Conservation (phyloP, 305 asterid species). For the Fraxinus angustifolia region DNA sequence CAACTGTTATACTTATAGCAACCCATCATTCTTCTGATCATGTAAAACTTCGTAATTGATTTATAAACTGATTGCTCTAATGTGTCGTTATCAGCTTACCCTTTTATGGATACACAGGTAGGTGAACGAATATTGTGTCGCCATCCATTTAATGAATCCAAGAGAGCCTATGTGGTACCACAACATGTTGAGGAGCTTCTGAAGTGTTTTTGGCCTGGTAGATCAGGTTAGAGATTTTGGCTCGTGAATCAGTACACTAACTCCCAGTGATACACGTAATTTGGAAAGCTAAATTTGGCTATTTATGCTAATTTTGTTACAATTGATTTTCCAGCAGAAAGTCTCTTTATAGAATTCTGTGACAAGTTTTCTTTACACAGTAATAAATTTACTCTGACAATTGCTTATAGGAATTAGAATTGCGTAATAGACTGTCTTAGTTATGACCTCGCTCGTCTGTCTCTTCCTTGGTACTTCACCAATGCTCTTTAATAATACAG, state of each 20-base stretch:
- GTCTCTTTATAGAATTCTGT: not conserved
- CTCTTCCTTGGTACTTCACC: not conserved
- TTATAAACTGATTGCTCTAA: not conserved
- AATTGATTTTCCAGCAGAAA: not conserved
- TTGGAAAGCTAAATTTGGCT: not conserved
- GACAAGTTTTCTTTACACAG: not conserved
- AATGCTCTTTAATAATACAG: not conserved
- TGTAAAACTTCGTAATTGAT: not conserved
- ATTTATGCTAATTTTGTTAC: not conserved
- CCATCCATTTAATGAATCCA: slow-evolving; percentile 94
- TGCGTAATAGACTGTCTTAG: not conserved
- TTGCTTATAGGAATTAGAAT: not conserved
- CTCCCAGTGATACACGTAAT: not conserved
- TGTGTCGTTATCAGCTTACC: slow-evolving; percentile 1
- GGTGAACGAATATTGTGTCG: slow-evolving; percentile 91
- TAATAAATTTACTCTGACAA: not conserved
- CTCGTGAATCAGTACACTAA: not conserved
- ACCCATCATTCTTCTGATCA: not conserved
- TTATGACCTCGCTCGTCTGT: not conserved
- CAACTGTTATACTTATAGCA: not conserved
- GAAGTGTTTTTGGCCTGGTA: slow-evolving; percentile 93
- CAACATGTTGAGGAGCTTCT: slow-evolving; percentile 90
- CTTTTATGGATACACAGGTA: slow-evolving; percentile 40
- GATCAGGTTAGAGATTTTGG: slow-evolving; percentile 47
- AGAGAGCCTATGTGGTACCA: slow-evolving; percentile 96